Evolutionary conservation across 2,329 filamentous ascomycete species (phyloP).

Genomic region (Arthrinium phaeospermum): DNA sequence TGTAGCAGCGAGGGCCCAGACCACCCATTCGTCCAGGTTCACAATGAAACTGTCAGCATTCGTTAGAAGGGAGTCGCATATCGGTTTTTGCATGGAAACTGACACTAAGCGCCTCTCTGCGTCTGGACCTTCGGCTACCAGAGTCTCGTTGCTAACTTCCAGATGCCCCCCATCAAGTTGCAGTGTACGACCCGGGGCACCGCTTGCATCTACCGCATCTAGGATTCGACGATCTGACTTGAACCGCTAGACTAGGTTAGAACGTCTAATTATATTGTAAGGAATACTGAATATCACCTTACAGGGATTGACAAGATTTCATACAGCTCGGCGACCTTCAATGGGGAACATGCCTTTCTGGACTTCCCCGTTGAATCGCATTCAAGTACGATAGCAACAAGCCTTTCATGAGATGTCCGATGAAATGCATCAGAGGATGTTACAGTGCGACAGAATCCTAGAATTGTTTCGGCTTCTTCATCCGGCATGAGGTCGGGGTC

Average conservation of each 20-base stretch:
- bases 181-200: too few relatives aligned
- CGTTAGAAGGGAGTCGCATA: too few relatives aligned
- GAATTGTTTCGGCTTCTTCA: neutral
- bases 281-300: too few relatives aligned
- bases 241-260: neutral
- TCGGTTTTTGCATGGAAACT: too few relatives aligned
- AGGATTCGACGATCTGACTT: neutral
- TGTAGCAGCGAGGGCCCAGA: neutral
- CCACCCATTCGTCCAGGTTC: neutral
- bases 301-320: neutral
- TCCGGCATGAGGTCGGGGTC: neutral
- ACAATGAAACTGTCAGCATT: neutral
- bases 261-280: too few relatives aligned
- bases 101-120: neutral
- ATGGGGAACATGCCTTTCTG: neutral
- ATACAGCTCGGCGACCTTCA: neutral
- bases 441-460: neutral
- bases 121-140: neutral
- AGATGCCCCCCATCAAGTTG: too few relatives aligned
- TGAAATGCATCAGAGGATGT: neutral
- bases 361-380: neutral
- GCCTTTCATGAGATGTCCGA: neutral
- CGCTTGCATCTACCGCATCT: too few relatives aligned
- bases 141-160: rapidly evolving
- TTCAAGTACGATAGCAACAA: neutral